Base-by-base conservation (phyloP, 805 yeast genomes). In the Suhomyces emberorum region DNA sequence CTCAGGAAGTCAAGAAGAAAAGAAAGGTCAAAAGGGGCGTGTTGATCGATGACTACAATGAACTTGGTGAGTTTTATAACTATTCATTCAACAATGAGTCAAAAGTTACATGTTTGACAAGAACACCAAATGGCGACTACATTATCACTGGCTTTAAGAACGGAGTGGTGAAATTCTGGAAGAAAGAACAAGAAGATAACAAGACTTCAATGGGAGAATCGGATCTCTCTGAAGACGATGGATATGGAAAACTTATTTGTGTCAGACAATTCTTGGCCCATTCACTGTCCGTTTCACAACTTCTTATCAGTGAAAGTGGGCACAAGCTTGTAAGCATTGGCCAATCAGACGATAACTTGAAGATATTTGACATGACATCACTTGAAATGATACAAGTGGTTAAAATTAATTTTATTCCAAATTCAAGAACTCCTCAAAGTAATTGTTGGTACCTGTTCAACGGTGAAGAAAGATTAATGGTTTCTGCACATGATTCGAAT, bases 371-470 rank as follows among this genome's bases (percentile, higher is more conserved):
- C 27, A 49, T 64, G 19, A 40, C 34, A 6, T 47, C 49, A 4
- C 49, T 61, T 19, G 72, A 67, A 32, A 58, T 67, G 68, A 55
- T 62, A 5, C 55, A 49, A 34, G 52, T 61, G 3, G 17, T 63
- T 4, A 52, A 51, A 10, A 38, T 64, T 4, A 45, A 33, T 16
- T 59, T 48, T 32, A 32, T 32, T 12, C 68, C 69, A 4, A 42
- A 33, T 14, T 32, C 46, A 2, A 29, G 12, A 10, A 32, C 45
- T 3, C 16, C 43, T 12, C 22, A 15, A 5, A 20, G 39, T 16
- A 42, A 35, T 24, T 30, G 44, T 23, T 52, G 55, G 54, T 42
- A 35, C 30, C 33, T 25, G 4, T 4, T 9, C 9, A 12, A 5
- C 8, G 37, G 28, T 20, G 37, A 20, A 4, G 47, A 42, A 7